Evolutionary conservation across 495 filamentous ascomycete genomes (phyloP), one percentile per base, ranked within the genome.

Genomic region (Pseudotulostoma volvatum): DNA sequence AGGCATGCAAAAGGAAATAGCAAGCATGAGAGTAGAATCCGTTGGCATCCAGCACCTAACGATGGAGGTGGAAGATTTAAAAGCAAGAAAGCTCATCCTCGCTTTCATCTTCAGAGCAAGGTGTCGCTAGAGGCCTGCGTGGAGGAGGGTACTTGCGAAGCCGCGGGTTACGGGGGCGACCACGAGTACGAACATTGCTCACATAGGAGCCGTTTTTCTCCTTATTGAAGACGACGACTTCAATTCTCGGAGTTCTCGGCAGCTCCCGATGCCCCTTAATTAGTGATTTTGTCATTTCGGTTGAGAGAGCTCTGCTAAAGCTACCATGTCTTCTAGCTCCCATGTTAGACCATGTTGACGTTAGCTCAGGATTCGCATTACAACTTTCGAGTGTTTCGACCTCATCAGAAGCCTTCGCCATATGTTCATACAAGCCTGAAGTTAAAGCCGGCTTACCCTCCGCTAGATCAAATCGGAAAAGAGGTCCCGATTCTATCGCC

Each of bases 61-160:
- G 44, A 38, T 33, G 34, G n/a, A 38, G 35, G 40, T 32, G 41
- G 32, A 21, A 11, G 15, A 36, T 34, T 14, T 34, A 14, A 31
- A 44, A 33, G 45, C 64, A 64, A 42, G 61, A 63, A 14, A 67
- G 49, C 45, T 66, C 62, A 33, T 67, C 63, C 14, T 67, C 63
- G 33, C 60, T 63, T 18, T 57, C 60, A 8, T 57, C 55, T 5
- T 60, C 53, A 17, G 51, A 33, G 5, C 54, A 51, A 32, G 41
- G 58, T 13, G 59, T 49, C 25, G 60, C 56, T 14, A 50, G 38
- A 3, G 41, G 41, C 23, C 32, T 34, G 21, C 34, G 40, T 20
- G 35, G 33, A 34, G 38, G 17, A 9, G 11, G 23, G n/a, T n/a
- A n/a, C 23, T 28, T 28, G 23, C 5, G 5, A 5, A 28, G 5